These are phyloP conservation scores for Populus trichocarpa DNA, from an alignment of 441 rosid species.

Conservation along the genomic window DNA sequence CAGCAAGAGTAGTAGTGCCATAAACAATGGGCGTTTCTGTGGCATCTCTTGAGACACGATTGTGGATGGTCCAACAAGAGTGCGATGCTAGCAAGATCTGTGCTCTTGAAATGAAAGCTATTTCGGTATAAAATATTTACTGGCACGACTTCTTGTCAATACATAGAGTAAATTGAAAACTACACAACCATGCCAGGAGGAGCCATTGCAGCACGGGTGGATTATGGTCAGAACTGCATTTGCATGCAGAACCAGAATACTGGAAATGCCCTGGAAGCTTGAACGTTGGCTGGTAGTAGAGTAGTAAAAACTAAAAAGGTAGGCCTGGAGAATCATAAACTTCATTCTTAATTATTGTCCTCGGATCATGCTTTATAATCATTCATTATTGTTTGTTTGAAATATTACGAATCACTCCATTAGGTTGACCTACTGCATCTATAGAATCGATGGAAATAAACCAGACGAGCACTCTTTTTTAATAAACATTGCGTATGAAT, in stretches of 20 bases:
- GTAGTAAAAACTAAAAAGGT: neutral
- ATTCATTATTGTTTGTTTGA: neutral
- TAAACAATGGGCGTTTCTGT: neutral
- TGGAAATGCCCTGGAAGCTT: neutral
- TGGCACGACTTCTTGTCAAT: neutral
- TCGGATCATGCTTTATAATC: neutral
- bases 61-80: neutral
- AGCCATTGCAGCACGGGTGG: neutral
- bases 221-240: neutral
- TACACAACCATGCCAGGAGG: neutral
- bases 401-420: neutral
- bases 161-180: neutral
- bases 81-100: neutral
- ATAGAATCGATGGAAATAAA: neutral
- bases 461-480: neutral
- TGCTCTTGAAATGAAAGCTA: neutral
- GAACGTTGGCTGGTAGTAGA: neutral
- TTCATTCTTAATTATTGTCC: neutral
- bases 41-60: neutral
- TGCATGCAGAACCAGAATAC: neutral
- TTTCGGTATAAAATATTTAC: neutral
- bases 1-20: neutral
- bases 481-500: conserved; percentile 4
- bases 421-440: neutral
- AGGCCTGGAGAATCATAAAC: neutral